phyloP scores from a whole-genome alignment of 495 filamentous ascomycete species.

The Penicillium longicatenatum region DNA sequence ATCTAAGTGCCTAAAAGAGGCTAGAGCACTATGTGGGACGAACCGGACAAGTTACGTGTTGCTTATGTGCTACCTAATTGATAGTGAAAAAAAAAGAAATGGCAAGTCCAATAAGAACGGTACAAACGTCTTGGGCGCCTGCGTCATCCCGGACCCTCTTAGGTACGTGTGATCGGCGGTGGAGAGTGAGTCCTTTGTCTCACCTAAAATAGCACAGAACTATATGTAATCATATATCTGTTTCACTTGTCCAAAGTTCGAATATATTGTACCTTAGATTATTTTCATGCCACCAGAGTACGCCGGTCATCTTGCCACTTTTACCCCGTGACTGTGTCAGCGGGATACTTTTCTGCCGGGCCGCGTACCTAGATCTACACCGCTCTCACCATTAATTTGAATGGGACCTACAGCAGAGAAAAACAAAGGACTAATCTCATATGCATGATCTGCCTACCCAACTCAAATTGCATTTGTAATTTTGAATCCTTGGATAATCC shows the following conservation, averaged over 20 bases:
- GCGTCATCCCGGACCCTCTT: conserved; percentile 4
- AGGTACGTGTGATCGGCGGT: conserved; percentile 3
- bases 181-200: conserved; percentile 5
- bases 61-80: neutral
- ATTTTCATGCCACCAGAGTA: neutral
- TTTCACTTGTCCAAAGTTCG: neutral
- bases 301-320: neutral
- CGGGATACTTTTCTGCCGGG: neutral
- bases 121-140: neutral
- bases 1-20: neutral
- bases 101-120: neutral
- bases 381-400: neutral
- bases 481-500: neutral
- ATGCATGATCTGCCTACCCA: neutral
- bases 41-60: neutral
- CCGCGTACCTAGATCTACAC: neutral
- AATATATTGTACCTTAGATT: neutral
- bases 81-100: neutral
- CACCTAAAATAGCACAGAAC: conserved; percentile 10
- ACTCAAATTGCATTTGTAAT: neutral
- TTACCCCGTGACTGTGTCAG: neutral
- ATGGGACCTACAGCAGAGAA: neutral
- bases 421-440: neutral
- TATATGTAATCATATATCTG: neutral
- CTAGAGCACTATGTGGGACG: neutral